Base-by-base conservation (phyloP, 1,139 yeast genomes). In the Pichia sp. region DNA sequence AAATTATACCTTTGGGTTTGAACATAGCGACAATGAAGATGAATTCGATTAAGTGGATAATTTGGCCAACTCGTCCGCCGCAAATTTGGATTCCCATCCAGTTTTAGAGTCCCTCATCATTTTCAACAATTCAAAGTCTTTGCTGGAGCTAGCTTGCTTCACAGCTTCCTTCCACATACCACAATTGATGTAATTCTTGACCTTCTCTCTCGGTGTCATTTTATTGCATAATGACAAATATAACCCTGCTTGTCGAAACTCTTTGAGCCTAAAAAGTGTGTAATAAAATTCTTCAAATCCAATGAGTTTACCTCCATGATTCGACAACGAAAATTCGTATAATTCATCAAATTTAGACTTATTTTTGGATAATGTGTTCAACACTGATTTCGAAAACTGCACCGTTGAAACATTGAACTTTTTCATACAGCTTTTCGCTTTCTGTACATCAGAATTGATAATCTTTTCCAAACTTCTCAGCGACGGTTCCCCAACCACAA, bases 261-360 rank as follows among this genome's bases (percentile, higher is more conserved):
- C 82, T 1, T 75, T 74, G 33, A 73, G 67, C 31, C 68, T 68
- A 39, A 78, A 53, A 33, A 79, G 72, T 35, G 74, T 71, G 10
- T 73, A 69, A 42, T 72, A 83, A 52, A 87, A 79, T 2, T 82
- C 79, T 50, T 72, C 73, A 52, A 81, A 84, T 0, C 94, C 94
- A 45, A 87, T 83, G 5, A 37, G 8, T 23, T 43, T 45, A 0
- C 90, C 87, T 1, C 94, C 75, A 54, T 75, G 79, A 45, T 72
- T 70, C 8, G 72, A 42, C 41, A 56, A 44, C 6, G 66, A 58
- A 31, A 74, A 73, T 47, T 70, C 71, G 49, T 68, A 75, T 35
- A 90, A 62, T 41, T 77, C 79, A 31, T 80, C 85, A 68, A 84
- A 45, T 41, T 50, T 85, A 42, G 81, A 79, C 6, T 32, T 37